Percentiles rank a stretch among this genome's conserved stretches.
phyloP scores from a whole-genome alignment of 371 early-diverging fungal species.

The Batrachochytrium dendrobatidis region DNA sequence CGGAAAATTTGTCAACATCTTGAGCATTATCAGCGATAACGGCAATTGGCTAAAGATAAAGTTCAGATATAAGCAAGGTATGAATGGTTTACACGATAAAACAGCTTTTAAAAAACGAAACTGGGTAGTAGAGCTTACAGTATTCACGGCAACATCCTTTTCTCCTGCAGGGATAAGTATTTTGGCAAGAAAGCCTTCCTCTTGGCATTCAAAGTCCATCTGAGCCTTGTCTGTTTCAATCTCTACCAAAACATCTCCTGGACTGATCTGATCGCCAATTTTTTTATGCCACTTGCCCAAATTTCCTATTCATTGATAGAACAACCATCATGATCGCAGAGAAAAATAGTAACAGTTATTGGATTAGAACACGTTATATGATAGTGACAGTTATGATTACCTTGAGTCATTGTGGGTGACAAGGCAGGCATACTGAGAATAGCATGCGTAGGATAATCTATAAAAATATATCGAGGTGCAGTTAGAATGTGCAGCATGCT shows the following conservation, averaged over 20 bases:
- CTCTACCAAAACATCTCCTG: slow-evolving; percentile 96
- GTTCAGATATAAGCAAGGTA: neutral
- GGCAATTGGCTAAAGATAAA: slow-evolving; percentile 67
- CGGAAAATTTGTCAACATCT: slow-evolving; percentile 79
- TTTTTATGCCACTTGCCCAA: slow-evolving; percentile 92
- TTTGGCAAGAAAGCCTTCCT: slow-evolving; percentile 95
- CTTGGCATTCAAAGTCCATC: slow-evolving; percentile 99
- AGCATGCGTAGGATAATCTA: slow-evolving; percentile 70
- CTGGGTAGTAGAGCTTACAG: slow-evolving; percentile 32
- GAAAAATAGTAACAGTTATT: neutral
- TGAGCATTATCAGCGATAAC: slow-evolving; percentile 85
- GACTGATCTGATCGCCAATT: slow-evolving; percentile 83
- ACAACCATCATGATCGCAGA: too few species aligned
- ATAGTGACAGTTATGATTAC: slow-evolving; percentile 28
- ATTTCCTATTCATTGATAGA: slow-evolving; percentile 46
- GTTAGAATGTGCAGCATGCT: too few species aligned
- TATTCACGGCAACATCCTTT: slow-evolving; percentile 78
- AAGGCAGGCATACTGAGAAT: slow-evolving; percentile 96
- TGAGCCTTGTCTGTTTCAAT: slow-evolving; percentile 99
- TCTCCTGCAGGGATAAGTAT: slow-evolving; percentile 63
- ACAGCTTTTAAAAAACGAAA: neutral
- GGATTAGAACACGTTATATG: slow-evolving; percentile 3
- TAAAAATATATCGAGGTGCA: neutral
- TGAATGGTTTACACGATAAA: neutral
- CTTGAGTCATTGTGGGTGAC: slow-evolving; percentile 97